A percentile compares a stretch with the other conserved stretches of the same genome.
These are phyloP conservation scores for Orbilia quercus DNA, from an alignment of 2,329 filamentous ascomycete species.

Conservation along the genomic window DNA sequence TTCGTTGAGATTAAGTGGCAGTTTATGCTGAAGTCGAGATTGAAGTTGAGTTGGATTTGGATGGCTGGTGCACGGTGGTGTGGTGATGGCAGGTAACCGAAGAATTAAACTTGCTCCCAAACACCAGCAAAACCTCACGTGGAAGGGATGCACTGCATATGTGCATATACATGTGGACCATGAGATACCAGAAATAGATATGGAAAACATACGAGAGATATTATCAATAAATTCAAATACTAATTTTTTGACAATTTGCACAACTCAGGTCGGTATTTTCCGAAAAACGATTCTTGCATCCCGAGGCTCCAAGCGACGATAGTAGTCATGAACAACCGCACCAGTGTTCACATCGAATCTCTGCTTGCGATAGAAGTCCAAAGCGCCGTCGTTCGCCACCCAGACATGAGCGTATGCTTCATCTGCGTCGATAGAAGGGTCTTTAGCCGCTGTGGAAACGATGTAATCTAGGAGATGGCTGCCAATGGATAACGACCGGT, in stretches of 20 bases:
- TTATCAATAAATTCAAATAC: too few relatives aligned
- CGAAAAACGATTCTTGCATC: constrained; percentile 70
- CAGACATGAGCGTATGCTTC: constrained; percentile 74
- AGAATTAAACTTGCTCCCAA: too few relatives aligned
- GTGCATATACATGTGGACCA: too few relatives aligned
- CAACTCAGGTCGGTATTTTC: constrained; percentile 20
- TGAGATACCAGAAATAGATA: too few relatives aligned
- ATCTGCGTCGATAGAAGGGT: constrained; percentile 63
- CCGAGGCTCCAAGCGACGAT: constrained; percentile 71
- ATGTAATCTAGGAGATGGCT: constrained; percentile 70
- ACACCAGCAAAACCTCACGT: too few relatives aligned
- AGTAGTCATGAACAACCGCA: constrained; percentile 69
- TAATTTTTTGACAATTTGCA: too few relatives aligned
- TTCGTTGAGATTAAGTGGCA: too few relatives aligned
- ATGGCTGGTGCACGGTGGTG: neutral
- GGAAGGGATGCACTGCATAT: neutral
- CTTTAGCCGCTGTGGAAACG: constrained; percentile 64
- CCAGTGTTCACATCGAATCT: constrained; percentile 67
- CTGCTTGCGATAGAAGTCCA: constrained; percentile 72
- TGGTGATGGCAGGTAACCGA: neutral
- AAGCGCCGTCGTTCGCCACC: constrained; percentile 73
- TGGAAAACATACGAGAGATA: too few relatives aligned
- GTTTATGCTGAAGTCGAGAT: neutral
- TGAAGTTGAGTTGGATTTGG: neutral
- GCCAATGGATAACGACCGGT: constrained; percentile 71